These are phyloP conservation scores for Solanum chilense DNA, from an alignment of 257 asterid species.

Conservation along the genomic window DNA sequence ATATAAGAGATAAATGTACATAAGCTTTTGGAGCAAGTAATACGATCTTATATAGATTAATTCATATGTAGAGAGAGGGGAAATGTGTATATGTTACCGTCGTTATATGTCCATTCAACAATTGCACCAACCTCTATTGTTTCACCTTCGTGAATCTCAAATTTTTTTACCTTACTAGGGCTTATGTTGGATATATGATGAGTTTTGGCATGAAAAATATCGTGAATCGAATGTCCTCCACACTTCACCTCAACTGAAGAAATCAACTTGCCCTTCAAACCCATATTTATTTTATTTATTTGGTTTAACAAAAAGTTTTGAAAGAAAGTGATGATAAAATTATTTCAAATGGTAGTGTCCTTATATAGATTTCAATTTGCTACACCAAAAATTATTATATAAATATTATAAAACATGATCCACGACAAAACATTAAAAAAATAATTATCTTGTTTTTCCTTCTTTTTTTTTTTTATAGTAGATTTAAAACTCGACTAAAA, in stretches of 20 bases:
- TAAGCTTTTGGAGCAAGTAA: too few species aligned
- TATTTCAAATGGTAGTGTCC: background rate
- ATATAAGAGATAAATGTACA: background rate
- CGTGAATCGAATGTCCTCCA: background rate
- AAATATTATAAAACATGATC: too few species aligned
- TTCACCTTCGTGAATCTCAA: background rate
- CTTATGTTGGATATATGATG: background rate
- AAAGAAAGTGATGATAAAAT: background rate
- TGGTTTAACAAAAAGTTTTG: background rate
- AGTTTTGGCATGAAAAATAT: background rate
- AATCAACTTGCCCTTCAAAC: background rate
- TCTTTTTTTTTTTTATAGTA: too few species aligned
- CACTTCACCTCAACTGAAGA: background rate
- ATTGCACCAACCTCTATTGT: background rate
- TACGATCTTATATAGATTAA: background rate
- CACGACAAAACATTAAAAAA: background rate
- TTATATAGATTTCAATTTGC: background rate
- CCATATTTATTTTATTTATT: background rate
- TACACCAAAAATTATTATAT: background rate
- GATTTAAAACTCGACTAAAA: too few species aligned
- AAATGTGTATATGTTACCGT: background rate
- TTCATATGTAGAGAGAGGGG: background rate
- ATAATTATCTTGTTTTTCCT: too few species aligned
- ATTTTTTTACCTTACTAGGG: background rate
- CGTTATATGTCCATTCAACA: background rate